These are phyloP conservation scores for Ustilago shanxiensis DNA, from an alignment of 1,284 basidiomycete species.

Conservation along the genomic window DNA sequence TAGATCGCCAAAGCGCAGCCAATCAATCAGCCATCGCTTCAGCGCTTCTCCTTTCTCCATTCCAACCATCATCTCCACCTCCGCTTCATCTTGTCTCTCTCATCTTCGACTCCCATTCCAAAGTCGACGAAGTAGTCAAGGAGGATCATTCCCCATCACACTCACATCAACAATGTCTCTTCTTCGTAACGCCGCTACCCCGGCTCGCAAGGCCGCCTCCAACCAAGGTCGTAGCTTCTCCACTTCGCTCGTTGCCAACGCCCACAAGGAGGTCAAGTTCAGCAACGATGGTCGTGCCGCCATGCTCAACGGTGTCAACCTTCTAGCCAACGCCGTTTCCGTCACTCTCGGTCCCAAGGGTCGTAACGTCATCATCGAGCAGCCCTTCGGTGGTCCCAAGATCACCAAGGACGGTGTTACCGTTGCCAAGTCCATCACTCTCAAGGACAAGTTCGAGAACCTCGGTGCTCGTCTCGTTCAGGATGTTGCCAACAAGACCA, in stretches of 20 bases:
- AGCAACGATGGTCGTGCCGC: slow-evolving; percentile 93
- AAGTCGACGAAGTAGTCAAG: slow-evolving; percentile 17
- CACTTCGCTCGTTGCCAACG: slow-evolving; percentile 55
- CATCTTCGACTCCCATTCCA: slow-evolving; percentile 15
- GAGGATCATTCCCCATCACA: slow-evolving; percentile 15
- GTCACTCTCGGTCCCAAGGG: slow-evolving; percentile 98
- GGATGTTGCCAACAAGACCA: slow-evolving; percentile 95
- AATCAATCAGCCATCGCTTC: background rate
- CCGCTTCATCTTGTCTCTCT: slow-evolving; percentile 14
- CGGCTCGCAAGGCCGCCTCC: slow-evolving; percentile 52
- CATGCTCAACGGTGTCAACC: slow-evolving; percentile 95
- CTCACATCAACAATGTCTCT: slow-evolving; percentile 53
- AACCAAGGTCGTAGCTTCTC: slow-evolving; percentile 54
- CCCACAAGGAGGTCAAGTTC: slow-evolving; percentile 93
- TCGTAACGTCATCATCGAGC: slow-evolving; percentile 99
- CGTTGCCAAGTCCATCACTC: slow-evolving; percentile 91
- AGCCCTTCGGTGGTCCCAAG: slow-evolving; percentile 95
- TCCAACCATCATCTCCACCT: background rate
- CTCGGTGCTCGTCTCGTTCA: slow-evolving; percentile 96
- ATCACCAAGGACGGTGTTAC: slow-evolving; percentile 99
- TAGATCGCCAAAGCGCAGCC: background rate
- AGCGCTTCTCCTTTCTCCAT: slow-evolving; percentile 6
- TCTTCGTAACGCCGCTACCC: slow-evolving; percentile 55
- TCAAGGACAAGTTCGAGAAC: slow-evolving; percentile 99
- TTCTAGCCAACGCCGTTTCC: slow-evolving; percentile 81